Evolutionary conservation across 345 rosid species (phyloP).

Genomic region (Viola odorata): DNA sequence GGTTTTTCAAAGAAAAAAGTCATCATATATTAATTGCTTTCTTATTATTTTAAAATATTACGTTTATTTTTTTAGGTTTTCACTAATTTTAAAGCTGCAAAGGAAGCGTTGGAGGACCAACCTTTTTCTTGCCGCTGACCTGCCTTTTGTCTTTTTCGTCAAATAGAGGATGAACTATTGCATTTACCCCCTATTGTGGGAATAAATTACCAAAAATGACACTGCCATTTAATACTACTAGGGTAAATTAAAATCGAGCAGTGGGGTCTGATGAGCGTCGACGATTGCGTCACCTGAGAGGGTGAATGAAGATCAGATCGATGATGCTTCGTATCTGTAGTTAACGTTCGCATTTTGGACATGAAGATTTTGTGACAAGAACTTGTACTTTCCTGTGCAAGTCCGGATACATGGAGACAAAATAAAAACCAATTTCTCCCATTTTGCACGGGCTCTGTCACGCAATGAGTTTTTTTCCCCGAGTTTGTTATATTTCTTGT

Average conservation of each 20-base stretch:
- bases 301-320: conserved; percentile 1
- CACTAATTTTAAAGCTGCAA: conserved; percentile 29
- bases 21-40: conserved; percentile 9
- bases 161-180: not conserved
- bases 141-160: conserved; percentile 31
- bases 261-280: not conserved
- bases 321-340: not conserved
- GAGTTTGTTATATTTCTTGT: too few relatives aligned
- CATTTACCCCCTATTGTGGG: not conserved
- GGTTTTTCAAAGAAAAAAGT: conserved; percentile 2
- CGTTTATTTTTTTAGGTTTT: not conserved
- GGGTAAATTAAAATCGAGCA: not conserved
- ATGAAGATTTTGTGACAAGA: not conserved
- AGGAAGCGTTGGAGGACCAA: conserved; percentile 21
- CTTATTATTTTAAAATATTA: not conserved
- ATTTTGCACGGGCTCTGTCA: not conserved
- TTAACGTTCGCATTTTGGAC: not conserved
- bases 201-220: conserved; percentile 26
- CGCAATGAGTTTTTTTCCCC: too few relatives aligned
- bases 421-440: not conserved
- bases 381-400: too few relatives aligned
- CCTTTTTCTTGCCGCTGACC: conserved; percentile 38
- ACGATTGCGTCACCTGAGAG: not conserved
- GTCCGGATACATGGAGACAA: not conserved
- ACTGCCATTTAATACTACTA: conserved; percentile 1